Base-by-base conservation (phyloP, 2,329 filamentous ascomycete species). In the Colletotrichum camelliae region DNA sequence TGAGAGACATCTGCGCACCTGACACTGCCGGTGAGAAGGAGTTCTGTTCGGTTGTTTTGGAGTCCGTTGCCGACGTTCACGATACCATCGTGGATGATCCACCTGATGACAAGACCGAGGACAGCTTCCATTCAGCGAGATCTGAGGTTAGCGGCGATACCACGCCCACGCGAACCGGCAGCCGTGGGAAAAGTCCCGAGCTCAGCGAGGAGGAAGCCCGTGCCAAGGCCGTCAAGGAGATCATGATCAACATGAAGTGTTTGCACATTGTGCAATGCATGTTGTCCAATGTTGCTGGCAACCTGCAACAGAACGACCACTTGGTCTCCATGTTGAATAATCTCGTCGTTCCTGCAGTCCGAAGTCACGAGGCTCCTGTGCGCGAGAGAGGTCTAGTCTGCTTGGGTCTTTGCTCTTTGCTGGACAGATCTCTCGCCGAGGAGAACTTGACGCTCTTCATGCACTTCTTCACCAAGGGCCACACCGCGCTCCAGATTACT, bases 271-370 rank as follows among this genome's bases (percentile, higher is more conserved):
- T 97, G 31, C 95, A 98, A 84, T 98, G 96, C 88, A 98, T 98
- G 94, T 90, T 99, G 67, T 93, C 97, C 82, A 98, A 98, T 81
- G 95, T 99, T 12, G 91, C 94, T 69, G 95, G 95, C 76, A 94
- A 94, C 81, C 88, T 98, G 48, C 96, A 98, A 84, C 91, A 96
- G 79, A 98, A 98, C 82, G 93, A 94, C 73, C 94, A 98, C 81
- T 87, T 98, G n/a, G 95, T 98, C 5, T 95, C 95, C n/a, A 98
- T 98, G 94, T 89, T 99, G 66, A 98, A 99, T 87, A 98, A 97
- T 79, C 90, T 99, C 10, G 95, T 99, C 58, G 96, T 99, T 3
- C 97, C 97, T 8, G 97, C 97, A 33, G 96, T 99, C 18, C 93
- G 96, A 78, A 97, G 94, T 81, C 95, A 98, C 80, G 96, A 98